phyloP scores from a whole-genome alignment of 768 basidiomycete species.

The Tricholoma terreum region DNA sequence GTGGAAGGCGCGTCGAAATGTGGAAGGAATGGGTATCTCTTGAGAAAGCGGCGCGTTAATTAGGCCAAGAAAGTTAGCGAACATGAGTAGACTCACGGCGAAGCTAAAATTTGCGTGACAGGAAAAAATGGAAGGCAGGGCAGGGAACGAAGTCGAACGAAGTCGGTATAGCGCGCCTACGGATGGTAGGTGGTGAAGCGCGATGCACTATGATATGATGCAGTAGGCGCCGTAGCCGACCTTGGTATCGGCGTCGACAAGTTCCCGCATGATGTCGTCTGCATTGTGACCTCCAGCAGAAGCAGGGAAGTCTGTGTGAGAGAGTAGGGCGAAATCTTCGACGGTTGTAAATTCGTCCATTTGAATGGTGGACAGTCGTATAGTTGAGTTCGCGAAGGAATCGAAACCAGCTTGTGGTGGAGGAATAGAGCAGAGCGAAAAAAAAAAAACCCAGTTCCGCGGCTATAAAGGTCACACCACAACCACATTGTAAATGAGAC shows the following conservation, averaged over 20 bases:
- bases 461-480: background rate
- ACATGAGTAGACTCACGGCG: background rate
- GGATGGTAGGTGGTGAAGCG: background rate
- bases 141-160: background rate
- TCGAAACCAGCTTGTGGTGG: background rate
- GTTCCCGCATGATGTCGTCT: constrained; percentile 9
- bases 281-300: background rate
- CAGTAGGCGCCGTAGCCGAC: constrained; percentile 11
- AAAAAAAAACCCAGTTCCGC: background rate
- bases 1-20: background rate
- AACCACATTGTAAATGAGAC: background rate
- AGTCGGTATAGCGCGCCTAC: background rate
- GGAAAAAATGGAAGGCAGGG: background rate
- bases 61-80: background rate
- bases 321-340: background rate
- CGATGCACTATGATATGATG: constrained; percentile 4
- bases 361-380: background rate
- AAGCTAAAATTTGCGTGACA: background rate
- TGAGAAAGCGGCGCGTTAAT: background rate
- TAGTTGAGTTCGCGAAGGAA: background rate
- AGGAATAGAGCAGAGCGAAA: no score
- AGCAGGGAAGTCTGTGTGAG: background rate
- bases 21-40: background rate
- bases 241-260: constrained; percentile 7
- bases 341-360: background rate